Conservation (phyloP, 2,329 filamentous ascomycete genomes). For the Graphium sp. region DNA sequence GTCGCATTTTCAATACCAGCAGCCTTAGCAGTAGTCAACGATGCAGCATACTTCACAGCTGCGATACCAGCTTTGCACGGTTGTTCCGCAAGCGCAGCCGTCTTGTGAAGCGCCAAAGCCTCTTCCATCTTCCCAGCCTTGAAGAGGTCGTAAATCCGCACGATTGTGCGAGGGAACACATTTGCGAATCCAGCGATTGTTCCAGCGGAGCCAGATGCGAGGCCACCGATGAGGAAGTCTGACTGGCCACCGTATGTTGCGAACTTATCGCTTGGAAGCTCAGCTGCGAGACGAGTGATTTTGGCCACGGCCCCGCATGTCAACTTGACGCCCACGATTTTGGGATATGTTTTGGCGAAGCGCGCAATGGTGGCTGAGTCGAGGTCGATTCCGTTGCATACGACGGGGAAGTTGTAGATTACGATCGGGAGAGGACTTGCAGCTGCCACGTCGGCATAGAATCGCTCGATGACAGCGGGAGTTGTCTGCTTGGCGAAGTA, state of each 20-base stretch:
- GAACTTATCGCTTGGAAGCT: slow-evolving; percentile 37
- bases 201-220: slow-evolving; percentile 40
- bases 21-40: too few species aligned
- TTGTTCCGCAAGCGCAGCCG: slow-evolving; percentile 47
- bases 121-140: slow-evolving; percentile 36
- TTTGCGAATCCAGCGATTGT: slow-evolving; percentile 49
- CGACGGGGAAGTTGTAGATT: slow-evolving; percentile 52
- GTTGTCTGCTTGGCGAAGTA: slow-evolving; percentile 50
- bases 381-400: slow-evolving; percentile 51
- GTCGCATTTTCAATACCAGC: too few species aligned
- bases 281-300: slow-evolving; percentile 39
- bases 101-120: slow-evolving; percentile 41
- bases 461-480: slow-evolving; percentile 36
- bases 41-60: too few species aligned
- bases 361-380: slow-evolving; percentile 43
- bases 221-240: slow-evolving; percentile 49
- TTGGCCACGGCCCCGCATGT: slow-evolving; percentile 64
- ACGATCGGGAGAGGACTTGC: slow-evolving; percentile 37
- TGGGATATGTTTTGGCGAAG: slow-evolving; percentile 26
- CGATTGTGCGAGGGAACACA: slow-evolving; percentile 41
- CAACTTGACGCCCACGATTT: slow-evolving; percentile 55
- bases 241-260: slow-evolving; percentile 53
- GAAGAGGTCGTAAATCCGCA: slow-evolving; percentile 50
- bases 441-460: slow-evolving; percentile 40
- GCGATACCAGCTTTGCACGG: slow-evolving; percentile 50